Percentiles rank a stretch among this genome's conserved stretches.
phyloP scores from a whole-genome alignment of 2,329 filamentous ascomycete genomes.

The Myriosclerotinia curreyana region DNA sequence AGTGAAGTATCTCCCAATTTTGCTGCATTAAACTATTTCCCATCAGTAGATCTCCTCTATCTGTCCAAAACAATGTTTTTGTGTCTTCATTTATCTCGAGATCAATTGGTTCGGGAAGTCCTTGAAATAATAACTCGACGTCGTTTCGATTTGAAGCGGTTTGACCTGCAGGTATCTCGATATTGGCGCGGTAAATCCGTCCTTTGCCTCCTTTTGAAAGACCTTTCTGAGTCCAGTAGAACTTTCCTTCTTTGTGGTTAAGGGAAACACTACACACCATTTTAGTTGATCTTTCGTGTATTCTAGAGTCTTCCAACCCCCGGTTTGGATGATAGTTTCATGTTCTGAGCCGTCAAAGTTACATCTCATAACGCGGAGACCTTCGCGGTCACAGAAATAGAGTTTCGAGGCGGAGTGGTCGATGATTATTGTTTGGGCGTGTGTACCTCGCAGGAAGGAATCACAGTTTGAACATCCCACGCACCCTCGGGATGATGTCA shows the following conservation, averaged over 20 bases:
- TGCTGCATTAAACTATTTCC: conserved; percentile 53
- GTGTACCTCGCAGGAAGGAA: conserved; percentile 46
- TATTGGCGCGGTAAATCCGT: conserved; percentile 50
- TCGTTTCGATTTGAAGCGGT: conserved; percentile 21
- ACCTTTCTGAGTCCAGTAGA: conserved; percentile 63
- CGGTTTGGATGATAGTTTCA: conserved; percentile 38
- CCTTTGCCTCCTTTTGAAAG: conserved; percentile 50
- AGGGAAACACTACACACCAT: conserved; percentile 58
- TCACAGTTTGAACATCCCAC: conserved; percentile 38
- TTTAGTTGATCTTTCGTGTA: conserved; percentile 29
- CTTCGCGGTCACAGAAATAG: conserved; percentile 48
- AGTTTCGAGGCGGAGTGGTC: conserved; percentile 32
- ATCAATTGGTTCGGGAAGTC: conserved; percentile 56
- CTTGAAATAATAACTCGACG: conserved; percentile 39
- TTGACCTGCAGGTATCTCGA: conserved; percentile 42
- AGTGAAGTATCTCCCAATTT: neutral
- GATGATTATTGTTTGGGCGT: conserved; percentile 48
- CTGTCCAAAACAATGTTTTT: conserved; percentile 56
- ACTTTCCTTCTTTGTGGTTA: conserved; percentile 42
- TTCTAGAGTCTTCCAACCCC: conserved; percentile 22
- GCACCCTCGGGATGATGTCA: conserved; percentile 1
- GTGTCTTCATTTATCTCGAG: conserved; percentile 50
- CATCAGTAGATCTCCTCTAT: conserved; percentile 54
- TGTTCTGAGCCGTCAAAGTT: conserved; percentile 43
- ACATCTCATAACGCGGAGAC: conserved; percentile 43